phyloP scores from a whole-genome alignment of 306 rosid species.

The Quercus glauca region DNA sequence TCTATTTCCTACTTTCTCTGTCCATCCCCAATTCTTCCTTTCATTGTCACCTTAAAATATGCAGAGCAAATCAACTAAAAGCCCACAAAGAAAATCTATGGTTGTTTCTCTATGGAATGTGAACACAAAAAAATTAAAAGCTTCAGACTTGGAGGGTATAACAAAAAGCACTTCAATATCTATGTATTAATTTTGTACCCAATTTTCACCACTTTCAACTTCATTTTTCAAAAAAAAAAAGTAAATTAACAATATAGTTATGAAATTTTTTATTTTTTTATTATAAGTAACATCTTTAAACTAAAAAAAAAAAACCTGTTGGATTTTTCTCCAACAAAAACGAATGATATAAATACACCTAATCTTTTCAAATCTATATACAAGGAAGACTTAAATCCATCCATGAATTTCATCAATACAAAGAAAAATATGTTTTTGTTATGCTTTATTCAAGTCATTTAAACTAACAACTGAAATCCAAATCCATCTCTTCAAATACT shows the following conservation, averaged over 20 bases:
- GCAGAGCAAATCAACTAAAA: background rate
- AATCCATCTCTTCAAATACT: too few species aligned
- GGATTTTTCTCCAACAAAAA: too few species aligned
- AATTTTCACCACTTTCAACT: background rate
- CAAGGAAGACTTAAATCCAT: too few species aligned
- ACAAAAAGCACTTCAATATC: background rate
- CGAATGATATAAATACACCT: too few species aligned
- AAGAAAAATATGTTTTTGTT: too few species aligned
- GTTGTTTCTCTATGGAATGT: background rate
- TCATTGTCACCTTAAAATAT: background rate
- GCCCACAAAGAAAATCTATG: background rate
- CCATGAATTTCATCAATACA: too few species aligned
- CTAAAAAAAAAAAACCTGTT: too few species aligned
- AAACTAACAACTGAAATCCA: too few species aligned
- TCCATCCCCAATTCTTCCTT: background rate
- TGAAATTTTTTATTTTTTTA: too few species aligned
- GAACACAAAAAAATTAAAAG: background rate
- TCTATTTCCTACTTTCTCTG: background rate
- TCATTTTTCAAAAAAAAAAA: background rate
- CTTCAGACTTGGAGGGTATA: background rate
- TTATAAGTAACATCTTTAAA: too few species aligned
- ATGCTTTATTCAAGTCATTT: too few species aligned
- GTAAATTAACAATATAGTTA: background rate
- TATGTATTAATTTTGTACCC: background rate
- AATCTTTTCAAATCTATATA: too few species aligned